Conservation (phyloP, 2,329 filamentous ascomycete genomes). For the Sphaerostilbella broomeana region DNA sequence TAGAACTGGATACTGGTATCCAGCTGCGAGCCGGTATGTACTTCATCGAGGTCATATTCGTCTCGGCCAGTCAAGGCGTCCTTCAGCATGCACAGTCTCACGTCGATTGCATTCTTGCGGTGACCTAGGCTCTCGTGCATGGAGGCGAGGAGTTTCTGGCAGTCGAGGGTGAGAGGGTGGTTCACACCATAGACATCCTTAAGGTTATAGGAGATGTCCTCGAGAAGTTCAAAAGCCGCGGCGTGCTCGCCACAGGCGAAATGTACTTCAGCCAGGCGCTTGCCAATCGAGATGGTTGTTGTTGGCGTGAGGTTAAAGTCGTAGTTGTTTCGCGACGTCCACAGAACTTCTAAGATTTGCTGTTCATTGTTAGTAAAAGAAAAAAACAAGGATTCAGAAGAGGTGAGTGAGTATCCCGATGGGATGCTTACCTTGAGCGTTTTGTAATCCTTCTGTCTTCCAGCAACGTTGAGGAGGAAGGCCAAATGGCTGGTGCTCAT, state of each 20-base stretch:
- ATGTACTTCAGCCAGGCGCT: not conserved
- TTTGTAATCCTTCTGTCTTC: not conserved
- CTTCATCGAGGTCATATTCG: not conserved
- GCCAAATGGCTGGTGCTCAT: not conserved
- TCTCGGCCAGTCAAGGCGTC: not conserved
- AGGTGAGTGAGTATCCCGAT: not conserved
- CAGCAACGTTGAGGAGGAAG: not conserved
- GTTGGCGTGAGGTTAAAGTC: not conserved
- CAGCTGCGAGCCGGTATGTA: not conserved
- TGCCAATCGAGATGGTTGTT: not conserved
- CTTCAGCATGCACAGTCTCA: not conserved
- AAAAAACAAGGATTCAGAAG: not conserved
- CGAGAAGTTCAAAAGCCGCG: not conserved
- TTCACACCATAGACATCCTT: not conserved
- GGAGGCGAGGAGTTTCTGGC: not conserved
- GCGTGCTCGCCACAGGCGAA: not conserved
- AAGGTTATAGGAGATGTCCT: not conserved
- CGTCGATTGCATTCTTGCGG: not conserved
- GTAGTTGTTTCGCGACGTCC: not conserved
- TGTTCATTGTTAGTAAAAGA: not conserved
- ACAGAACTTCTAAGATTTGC: not conserved
- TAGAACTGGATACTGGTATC: not conserved
- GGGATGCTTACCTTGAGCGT: not conserved
- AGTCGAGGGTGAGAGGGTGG: not conserved
- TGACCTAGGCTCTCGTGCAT: not conserved